phyloP scores from a whole-genome alignment of 2,329 filamentous ascomycete species.

The Xylariales sp. region DNA sequence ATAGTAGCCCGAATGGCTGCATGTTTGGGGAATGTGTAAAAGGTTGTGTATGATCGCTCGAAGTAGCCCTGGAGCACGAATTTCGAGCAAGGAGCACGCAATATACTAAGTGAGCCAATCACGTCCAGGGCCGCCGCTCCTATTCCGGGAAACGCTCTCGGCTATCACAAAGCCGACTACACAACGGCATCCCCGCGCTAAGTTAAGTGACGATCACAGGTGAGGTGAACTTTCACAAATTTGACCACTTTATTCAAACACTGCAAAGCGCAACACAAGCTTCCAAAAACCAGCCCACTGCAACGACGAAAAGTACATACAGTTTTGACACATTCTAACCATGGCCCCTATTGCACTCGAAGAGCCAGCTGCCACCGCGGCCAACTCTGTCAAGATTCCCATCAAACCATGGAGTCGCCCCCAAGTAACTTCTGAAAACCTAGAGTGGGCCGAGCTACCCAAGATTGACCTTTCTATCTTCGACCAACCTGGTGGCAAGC shows the following conservation, averaged over 20 bases:
- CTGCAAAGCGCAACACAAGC: not conserved
- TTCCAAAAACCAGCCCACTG: no score
- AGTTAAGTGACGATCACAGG: no score
- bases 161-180: not conserved
- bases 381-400: constrained; percentile 10
- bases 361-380: constrained; percentile 6
- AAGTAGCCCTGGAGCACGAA: constrained; percentile 7
- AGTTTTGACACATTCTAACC: not conserved
- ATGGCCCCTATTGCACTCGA: constrained; percentile 24
- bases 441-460: constrained; percentile 46
- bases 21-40: no score
- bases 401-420: constrained; percentile 27
- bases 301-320: no score
- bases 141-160: constrained; percentile 1
- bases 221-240: no score
- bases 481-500: constrained; percentile 44
- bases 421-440: constrained; percentile 19
- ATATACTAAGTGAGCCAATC: constrained; percentile 4
- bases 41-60: no score
- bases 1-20: no score
- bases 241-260: not conserved
- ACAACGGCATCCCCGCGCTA: not conserved
- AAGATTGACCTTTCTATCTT: constrained; percentile 49
- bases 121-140: not conserved
- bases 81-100: constrained; percentile 5